Evolutionary conservation across 768 basidiomycete species (phyloP), one percentile per base, ranked within the genome.

Genomic region (Russula lepida): DNA sequence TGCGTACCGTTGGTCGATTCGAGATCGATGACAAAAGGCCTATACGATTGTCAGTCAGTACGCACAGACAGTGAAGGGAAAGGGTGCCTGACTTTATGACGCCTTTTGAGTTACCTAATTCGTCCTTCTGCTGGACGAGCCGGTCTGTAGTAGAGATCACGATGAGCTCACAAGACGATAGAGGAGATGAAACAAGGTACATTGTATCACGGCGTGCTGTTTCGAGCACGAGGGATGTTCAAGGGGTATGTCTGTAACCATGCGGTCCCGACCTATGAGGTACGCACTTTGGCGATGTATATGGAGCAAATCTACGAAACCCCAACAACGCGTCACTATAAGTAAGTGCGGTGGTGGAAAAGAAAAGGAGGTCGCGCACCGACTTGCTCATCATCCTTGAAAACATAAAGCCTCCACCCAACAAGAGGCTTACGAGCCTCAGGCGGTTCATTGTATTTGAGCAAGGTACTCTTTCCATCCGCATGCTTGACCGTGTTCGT

Each of bases 191-290:
- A 62, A 43, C 48, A 30, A 71, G 85, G 28, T 69, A 88, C 89
- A 93, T 74, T 99, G 97, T 33, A 99, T 88, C 3, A 86, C 97
- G 17, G 97, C 94, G 70, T 99, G 97, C 70, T 99, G 97, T 70
- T 99, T 99, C 0, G 97, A 98, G 66, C 92, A 93, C 6, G 95
- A 98, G 2, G 95, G 95, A 70, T 99, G 97, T 61, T 97, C 93
- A 44, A 98, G 76, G 17, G 88, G 80, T 64, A 99, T 92, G 66
- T 90, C 88, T 65, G 87, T 81, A 30, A 97, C 92, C 23, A 88
- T 77, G 28, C 83, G 83, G 69, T 99, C 97, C 67, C 97, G 78
- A 2, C 97, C 97, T 59, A 97, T 79, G 7, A 98, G 81, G 71
- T 98, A 99, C 62, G 91, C 92, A 63, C 93, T 97, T 73, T 98